phyloP scores from a whole-genome alignment of 495 filamentous ascomycete species.

The Endocarpon pusillum region DNA sequence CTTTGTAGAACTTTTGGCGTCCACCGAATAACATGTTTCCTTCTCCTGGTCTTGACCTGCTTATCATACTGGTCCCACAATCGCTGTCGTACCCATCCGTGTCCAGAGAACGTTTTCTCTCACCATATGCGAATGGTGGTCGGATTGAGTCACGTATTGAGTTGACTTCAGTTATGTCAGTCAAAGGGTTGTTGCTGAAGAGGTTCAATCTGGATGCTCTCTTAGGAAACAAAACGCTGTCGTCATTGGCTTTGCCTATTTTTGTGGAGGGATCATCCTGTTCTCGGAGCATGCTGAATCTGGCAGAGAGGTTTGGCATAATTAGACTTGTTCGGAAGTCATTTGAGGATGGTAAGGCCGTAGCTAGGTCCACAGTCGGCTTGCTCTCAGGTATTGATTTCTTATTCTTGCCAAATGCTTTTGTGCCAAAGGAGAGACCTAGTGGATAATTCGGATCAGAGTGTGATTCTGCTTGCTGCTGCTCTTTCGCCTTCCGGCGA shows the following conservation, averaged over 20 bases:
- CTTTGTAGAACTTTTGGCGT: constrained; percentile 88
- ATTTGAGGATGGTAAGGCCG: constrained; percentile 62
- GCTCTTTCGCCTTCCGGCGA: constrained; percentile 13
- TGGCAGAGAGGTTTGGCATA: constrained; percentile 85
- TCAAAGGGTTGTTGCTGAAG: constrained; percentile 35
- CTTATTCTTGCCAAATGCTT: constrained; percentile 42
- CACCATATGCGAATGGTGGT: constrained; percentile 32
- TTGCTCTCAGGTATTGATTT: constrained; percentile 36
- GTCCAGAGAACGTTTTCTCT: constrained; percentile 32
- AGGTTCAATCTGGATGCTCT: constrained; percentile 53
- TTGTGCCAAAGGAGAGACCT: constrained; percentile 21
- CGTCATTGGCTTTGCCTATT: constrained; percentile 84
- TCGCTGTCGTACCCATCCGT: constrained; percentile 52
- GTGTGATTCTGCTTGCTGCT: constrained; percentile 23
- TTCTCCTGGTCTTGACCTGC: constrained; percentile 64
- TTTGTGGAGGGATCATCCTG: constrained; percentile 79
- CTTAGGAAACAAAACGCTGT: constrained; percentile 75
- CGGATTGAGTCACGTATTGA: constrained; percentile 52
- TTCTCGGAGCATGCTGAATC: constrained; percentile 91
- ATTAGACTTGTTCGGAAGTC: constrained; percentile 93
- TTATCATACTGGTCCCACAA: constrained; percentile 70
- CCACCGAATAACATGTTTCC: constrained; percentile 93
- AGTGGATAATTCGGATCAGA: constrained; percentile 13
- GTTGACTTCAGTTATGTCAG: constrained; percentile 78
- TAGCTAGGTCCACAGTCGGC: constrained; percentile 51